These are phyloP conservation scores for Nitzschia palea DNA, from an alignment of 108 stramenopile genomes.

Conservation along the genomic window DNA sequence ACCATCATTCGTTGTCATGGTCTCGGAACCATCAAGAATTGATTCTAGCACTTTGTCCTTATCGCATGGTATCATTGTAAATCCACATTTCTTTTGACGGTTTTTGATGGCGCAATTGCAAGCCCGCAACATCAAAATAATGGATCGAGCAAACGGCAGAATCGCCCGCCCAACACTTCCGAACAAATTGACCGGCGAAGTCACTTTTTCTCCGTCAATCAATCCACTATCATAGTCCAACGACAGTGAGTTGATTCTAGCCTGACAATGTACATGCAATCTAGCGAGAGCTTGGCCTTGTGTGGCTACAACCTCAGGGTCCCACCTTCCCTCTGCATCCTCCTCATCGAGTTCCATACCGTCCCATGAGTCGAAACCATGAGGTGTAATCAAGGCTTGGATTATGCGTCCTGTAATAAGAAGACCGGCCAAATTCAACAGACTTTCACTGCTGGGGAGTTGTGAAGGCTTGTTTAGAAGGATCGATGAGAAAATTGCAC, in stretches of 20 bases:
- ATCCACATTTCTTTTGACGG: slow-evolving; percentile 36
- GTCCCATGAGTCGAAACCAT: slow-evolving; percentile 52
- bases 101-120: slow-evolving; percentile 51
- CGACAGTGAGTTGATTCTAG: slow-evolving; percentile 12
- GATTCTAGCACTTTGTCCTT: slow-evolving; percentile 40
- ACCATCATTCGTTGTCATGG: slow-evolving; percentile 75
- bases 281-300: slow-evolving; percentile 54
- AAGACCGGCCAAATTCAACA: slow-evolving; percentile 48
- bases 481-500: slow-evolving; percentile 76
- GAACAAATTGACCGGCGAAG: slow-evolving; percentile 41
- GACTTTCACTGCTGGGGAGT: slow-evolving; percentile 43
- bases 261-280: slow-evolving; percentile 43
- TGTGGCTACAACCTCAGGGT: slow-evolving; percentile 9
- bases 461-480: slow-evolving; percentile 42
- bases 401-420: slow-evolving; percentile 66
- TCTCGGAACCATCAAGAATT: slow-evolving; percentile 52
- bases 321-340: slow-evolving; percentile 48
- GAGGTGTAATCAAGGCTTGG: slow-evolving; percentile 71
- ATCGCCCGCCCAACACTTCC: slow-evolving; percentile 65
- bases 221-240: slow-evolving; percentile 16
- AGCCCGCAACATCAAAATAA: slow-evolving; percentile 77
- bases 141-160: slow-evolving; percentile 73
- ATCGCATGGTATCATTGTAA: background rate
- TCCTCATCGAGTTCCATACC: slow-evolving; percentile 43
- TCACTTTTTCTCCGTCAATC: background rate